Conservation (phyloP, 352 stramenopile species). For the Phytophthora sojae region DNA sequence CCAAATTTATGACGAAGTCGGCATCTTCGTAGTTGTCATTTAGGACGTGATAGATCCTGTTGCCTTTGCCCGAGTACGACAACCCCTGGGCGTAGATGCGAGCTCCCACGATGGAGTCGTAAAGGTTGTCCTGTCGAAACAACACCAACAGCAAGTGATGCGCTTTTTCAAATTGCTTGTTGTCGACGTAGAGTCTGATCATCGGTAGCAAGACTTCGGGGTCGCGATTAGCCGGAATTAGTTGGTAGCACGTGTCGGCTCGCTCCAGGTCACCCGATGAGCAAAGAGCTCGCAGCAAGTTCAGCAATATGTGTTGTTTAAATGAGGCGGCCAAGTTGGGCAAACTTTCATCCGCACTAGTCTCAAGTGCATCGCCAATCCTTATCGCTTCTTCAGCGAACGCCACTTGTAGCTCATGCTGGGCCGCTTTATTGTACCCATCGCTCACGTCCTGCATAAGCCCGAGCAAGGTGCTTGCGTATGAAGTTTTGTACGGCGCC, state of each 20-base stretch:
- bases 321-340: constrained; percentile 35
- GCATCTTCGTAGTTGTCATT: constrained; percentile 68
- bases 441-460: constrained; percentile 62
- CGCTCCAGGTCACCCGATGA: constrained; percentile 55
- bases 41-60: constrained; percentile 70
- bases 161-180: constrained; percentile 62
- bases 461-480: constrained; percentile 48
- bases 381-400: constrained; percentile 73
- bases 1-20: constrained; percentile 63
- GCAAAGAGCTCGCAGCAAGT: constrained; percentile 61
- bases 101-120: constrained; percentile 52
- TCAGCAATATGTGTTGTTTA: constrained; percentile 55
- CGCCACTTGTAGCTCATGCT: constrained; percentile 47
- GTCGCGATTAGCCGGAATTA: constrained; percentile 47
- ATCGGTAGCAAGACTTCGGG: constrained; percentile 55
- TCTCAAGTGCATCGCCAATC: constrained; percentile 62
- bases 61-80: constrained; percentile 54
- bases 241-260: constrained; percentile 68
- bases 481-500: constrained; percentile 64
- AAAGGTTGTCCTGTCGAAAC: constrained; percentile 63
- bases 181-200: constrained; percentile 63
- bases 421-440: constrained; percentile 43
- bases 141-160: constrained; percentile 45
- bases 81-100: constrained; percentile 56
- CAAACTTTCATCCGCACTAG: constrained; percentile 36